These are phyloP conservation scores for Calophaca sinica DNA, from an alignment of 306 rosid species.

Conservation along the genomic window DNA sequence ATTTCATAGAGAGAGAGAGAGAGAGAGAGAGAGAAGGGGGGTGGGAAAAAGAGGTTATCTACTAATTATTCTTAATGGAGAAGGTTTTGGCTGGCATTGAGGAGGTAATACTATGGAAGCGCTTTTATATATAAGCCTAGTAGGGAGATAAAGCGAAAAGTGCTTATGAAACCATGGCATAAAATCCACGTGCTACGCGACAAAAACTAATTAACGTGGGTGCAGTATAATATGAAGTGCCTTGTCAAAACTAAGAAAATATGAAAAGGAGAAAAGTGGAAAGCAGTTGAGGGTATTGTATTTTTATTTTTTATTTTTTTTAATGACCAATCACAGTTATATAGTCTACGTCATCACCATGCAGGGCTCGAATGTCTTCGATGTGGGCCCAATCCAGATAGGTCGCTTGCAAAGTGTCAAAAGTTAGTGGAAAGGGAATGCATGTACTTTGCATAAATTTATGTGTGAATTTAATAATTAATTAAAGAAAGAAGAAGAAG, in stretches of 20 bases:
- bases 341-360: constrained; percentile 59
- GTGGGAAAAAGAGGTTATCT: not conserved
- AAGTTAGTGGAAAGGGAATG: constrained; percentile 46
- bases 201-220: constrained; percentile 41
- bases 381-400: constrained; percentile 61
- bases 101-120: constrained; percentile 31
- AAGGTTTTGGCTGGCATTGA: constrained; percentile 37
- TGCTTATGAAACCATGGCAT: constrained; percentile 12
- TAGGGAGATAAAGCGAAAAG: constrained; percentile 40
- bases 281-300: constrained; percentile 32
- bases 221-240: constrained; percentile 53
- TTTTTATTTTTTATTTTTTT: no score
- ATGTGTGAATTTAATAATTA: not conserved
- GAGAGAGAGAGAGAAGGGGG: not conserved
- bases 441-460: constrained; percentile 35
- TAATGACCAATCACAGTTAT: not conserved
- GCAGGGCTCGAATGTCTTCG: constrained; percentile 47
- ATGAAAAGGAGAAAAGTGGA: constrained; percentile 9
- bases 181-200: constrained; percentile 44
- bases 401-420: constrained; percentile 60
- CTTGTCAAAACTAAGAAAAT: constrained; percentile 25
- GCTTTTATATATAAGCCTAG: constrained; percentile 20
- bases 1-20: constrained; percentile 39
- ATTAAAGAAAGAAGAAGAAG: constrained; percentile 19
- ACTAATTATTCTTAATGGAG: constrained; percentile 28